phyloP scores from a whole-genome alignment of 1,139 yeast genomes.

The Chernovozyma aurita region DNA sequence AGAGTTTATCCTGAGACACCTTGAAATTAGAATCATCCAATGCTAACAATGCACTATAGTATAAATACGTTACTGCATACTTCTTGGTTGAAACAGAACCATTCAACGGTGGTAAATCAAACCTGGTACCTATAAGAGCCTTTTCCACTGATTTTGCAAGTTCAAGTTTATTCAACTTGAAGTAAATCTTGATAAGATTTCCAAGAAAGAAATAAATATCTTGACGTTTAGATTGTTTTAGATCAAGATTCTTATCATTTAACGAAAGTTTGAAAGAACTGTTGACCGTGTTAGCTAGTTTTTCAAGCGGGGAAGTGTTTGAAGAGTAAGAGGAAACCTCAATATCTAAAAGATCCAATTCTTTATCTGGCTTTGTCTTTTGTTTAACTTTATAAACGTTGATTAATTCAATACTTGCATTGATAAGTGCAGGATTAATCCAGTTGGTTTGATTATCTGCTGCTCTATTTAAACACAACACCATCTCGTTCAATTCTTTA shows the following conservation, averaged over 20 bases:
- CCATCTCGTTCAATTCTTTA: constrained; percentile 35
- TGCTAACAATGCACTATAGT: constrained; percentile 60
- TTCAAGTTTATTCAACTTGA: constrained; percentile 63
- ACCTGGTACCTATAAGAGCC: constrained; percentile 57
- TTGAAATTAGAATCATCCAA: constrained; percentile 59
- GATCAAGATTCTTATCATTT: constrained; percentile 66
- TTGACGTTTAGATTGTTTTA: constrained; percentile 47
- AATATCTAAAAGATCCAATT: constrained; percentile 8
- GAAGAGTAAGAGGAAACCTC: constrained; percentile 12
- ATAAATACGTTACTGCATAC: constrained; percentile 58
- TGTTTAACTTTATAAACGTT: constrained; percentile 38
- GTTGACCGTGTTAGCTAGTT: constrained; percentile 65
- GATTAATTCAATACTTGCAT: constrained; percentile 53
- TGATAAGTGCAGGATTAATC: constrained; percentile 59
- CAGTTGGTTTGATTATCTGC: constrained; percentile 64
- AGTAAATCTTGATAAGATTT: constrained; percentile 67
- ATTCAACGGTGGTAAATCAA: constrained; percentile 48
- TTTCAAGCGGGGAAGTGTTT: constrained; percentile 31
- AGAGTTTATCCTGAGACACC: constrained; percentile 46
- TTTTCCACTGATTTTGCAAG: constrained; percentile 76
- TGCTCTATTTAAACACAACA: constrained; percentile 49
- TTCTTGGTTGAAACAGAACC: constrained; percentile 40
- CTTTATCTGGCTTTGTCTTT: constrained; percentile 22
- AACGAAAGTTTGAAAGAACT: constrained; percentile 73
- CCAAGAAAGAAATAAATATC: constrained; percentile 76